phyloP scores from a whole-genome alignment of 371 early-diverging fungal genomes.

The Umbelopsis sp. region DNA sequence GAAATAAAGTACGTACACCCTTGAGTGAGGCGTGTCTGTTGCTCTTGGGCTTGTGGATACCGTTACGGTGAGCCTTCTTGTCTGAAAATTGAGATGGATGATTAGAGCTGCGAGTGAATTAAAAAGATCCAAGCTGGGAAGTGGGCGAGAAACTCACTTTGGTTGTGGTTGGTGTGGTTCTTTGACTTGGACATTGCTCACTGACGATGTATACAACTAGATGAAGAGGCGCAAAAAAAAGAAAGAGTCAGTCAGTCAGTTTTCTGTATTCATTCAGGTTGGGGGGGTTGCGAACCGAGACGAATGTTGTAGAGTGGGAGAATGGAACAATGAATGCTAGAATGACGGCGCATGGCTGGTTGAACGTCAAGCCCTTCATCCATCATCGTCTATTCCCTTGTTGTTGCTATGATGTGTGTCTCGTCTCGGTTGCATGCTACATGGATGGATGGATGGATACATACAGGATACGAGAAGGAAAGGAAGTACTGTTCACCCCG shows the following conservation, averaged over 20 bases:
- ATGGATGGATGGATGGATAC: slow-evolving; percentile 32
- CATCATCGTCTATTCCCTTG: slow-evolving; percentile 21
- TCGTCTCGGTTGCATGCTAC: slow-evolving; percentile 24
- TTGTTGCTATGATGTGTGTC: slow-evolving; percentile 19
- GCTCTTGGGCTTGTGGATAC: slow-evolving; percentile 94
- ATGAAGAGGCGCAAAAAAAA: not conserved
- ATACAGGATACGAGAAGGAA: slow-evolving; percentile 18
- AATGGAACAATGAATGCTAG: not conserved
- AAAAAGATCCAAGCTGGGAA: too few species aligned
- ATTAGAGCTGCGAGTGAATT: too few species aligned
- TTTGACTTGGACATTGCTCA: slow-evolving; percentile 89
- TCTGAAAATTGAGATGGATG: slow-evolving; percentile 41
- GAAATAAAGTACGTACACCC: slow-evolving; percentile 71
- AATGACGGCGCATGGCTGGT: not conserved
- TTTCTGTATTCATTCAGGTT: not conserved
- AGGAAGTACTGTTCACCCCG: not conserved
- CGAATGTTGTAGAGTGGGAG: not conserved
- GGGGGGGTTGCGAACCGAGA: not conserved
- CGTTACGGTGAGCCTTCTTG: slow-evolving; percentile 98
- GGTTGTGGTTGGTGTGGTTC: slow-evolving; percentile 99
- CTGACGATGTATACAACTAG: slow-evolving; percentile 2
- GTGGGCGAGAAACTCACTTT: slow-evolving; percentile 60
- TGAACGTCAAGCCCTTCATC: not conserved
- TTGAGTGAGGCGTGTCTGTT: slow-evolving; percentile 89
- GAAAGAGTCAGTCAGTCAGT: slow-evolving; percentile 7